Base-by-base conservation (phyloP, 805 yeast genomes). In the Tetrapisispora iriomotensis region DNA sequence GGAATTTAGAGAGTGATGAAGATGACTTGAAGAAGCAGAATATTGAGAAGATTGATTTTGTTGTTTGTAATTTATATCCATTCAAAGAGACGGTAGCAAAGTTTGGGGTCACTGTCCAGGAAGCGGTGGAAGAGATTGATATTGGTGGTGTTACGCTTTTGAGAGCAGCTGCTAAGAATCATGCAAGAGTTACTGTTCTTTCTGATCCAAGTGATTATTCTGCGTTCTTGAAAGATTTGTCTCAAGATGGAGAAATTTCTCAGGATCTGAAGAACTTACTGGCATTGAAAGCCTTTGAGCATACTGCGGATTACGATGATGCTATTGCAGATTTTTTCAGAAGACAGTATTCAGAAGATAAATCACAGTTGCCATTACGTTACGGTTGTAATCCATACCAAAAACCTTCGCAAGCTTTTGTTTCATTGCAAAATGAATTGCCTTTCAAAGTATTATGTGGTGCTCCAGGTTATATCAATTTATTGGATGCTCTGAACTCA, bases 351-450 rank as follows among this genome's bases (percentile, higher is more conserved):
- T 76, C 95, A 36, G 97, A 90, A 68, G 83, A 79, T 61, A 70
- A 68, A 36, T 75, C 92, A 40, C 97, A 90, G 74, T 72, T 92
- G 65, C 92, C 96, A 24, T 75, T 92, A 56, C 81, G 98, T 71
- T 92, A 92, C 65, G 98, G 98, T 63, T 95, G 95, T 43, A 92
- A 92, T 72, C 98, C 98, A 45, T 97, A 92, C 66, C 98, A 92
- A 72, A 92, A 85, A 67, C 98, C 98, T 36, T 96, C 98, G 24
- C 98, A 92, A 72, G 96, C 97, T 38, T 92, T 66, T 59, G 95
- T 92, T 42, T 64, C 79, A 42, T 76, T 79, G 50, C 95, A 94
- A 54, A 82, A 82, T 50, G 78, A 78, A 51, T 74, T 92, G 49
- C 98, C 98, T 37, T 90, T 92, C 73, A 82, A 83, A 68, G 97